Conservation (phyloP, 2,329 filamentous ascomycete species). For the Cryphonectria radicalis region DNA sequence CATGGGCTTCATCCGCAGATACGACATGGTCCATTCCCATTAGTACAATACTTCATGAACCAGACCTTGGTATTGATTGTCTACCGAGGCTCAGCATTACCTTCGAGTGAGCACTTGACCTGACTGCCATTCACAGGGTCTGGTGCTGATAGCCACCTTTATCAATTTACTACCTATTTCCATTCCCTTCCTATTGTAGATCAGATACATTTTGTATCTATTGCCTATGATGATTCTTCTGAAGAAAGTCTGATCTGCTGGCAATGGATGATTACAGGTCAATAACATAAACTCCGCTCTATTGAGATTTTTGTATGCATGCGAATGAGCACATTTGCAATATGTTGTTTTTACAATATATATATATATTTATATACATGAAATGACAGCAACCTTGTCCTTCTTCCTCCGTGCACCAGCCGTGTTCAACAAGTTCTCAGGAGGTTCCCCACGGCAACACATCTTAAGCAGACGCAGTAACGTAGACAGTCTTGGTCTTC, state of each 20-base stretch:
- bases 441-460: not conserved
- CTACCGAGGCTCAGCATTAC: no score
- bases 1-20: no score
- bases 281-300: not conserved
- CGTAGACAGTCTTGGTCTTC: constrained; percentile 29
- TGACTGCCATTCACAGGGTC: no score
- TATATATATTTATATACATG: constrained; percentile 16
- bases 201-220: no score
- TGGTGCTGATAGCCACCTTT: no score
- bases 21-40: no score
- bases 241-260: not conserved
- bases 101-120: no score
- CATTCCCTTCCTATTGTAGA: no score
- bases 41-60: no score
- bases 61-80: no score
- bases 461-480: constrained; percentile 23
- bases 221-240: not conserved
- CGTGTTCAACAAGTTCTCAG: not conserved
- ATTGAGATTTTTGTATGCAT: not conserved
- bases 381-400: not conserved
- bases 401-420: not conserved
- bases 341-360: constrained; percentile 1
- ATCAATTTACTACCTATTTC: no score
- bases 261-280: not conserved
- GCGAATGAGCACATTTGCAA: not conserved